phyloP scores from a whole-genome alignment of 306 rosid genomes.

The Glycyrrhiza uralensis region DNA sequence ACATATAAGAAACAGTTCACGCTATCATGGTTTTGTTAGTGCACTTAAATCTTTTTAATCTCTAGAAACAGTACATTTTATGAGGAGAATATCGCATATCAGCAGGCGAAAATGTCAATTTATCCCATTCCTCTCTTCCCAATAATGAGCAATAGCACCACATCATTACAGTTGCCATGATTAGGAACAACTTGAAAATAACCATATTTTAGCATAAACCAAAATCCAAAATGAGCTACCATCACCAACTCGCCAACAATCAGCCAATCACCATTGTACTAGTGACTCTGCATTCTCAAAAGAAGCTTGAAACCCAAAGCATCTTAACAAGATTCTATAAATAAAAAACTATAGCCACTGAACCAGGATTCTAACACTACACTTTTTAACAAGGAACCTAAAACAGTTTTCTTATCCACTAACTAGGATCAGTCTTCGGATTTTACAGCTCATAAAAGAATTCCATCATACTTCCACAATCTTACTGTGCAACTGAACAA shows the following conservation, averaged over 20 bases:
- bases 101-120: no score
- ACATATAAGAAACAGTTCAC: no score
- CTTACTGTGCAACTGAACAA: conserved; percentile 26
- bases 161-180: no score
- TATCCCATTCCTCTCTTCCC: not conserved
- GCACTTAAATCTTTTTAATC: no score
- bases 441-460: not conserved
- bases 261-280: not conserved
- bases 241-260: not conserved
- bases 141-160: no score
- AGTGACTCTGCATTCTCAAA: not conserved
- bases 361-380: not conserved
- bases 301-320: not conserved
- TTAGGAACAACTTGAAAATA: no score
- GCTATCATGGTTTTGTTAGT: no score
- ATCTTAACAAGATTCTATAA: not conserved
- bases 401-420: not conserved
- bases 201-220: not conserved
- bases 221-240: not conserved
- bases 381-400: not conserved
- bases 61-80: no score
- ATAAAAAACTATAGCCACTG: not conserved
- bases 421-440: not conserved
- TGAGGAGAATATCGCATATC: no score
- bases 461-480: not conserved